Evolutionary conservation across 2,329 filamentous ascomycete species (phyloP).

Genomic region (Penicillium glabrum): DNA sequence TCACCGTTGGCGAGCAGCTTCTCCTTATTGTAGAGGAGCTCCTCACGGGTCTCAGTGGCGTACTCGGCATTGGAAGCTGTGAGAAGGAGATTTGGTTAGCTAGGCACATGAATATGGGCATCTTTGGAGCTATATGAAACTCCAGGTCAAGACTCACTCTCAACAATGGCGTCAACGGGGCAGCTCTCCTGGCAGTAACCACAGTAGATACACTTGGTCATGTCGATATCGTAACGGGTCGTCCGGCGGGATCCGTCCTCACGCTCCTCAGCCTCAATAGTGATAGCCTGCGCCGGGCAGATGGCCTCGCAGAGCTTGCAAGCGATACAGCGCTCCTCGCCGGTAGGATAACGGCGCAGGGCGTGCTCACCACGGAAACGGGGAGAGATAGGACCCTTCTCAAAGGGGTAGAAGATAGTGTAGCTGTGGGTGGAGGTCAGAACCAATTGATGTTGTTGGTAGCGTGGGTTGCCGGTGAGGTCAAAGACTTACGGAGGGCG

Average conservation of each 20-base stretch:
- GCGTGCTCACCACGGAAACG: conserved; percentile 98
- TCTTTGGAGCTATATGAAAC: not conserved
- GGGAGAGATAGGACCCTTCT: conserved; percentile 97
- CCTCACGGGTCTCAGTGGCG: conserved; percentile 78
- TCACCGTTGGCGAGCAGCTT: conserved; percentile 87
- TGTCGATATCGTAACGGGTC: conserved; percentile 98
- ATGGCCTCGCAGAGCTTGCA: conserved; percentile 99
- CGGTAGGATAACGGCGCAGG: conserved; percentile 90
- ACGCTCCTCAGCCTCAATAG: conserved; percentile 97
- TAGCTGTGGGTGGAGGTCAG: conserved; percentile 60
- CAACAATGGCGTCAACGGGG: conserved; percentile 92
- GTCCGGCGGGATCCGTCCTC: conserved; percentile 93
- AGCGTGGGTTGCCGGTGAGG: not conserved
- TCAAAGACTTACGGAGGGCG: conserved; percentile 78
- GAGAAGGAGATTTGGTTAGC: conserved; percentile 4
- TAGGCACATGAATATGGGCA: not conserved
- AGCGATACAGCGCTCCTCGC: conserved; percentile 98
- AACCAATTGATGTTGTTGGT: conserved; percentile 4
- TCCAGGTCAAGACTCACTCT: conserved; percentile 52
- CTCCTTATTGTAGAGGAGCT: conserved; percentile 97
- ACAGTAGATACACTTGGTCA: conserved; percentile 99
- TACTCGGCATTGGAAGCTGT: conserved; percentile 70
- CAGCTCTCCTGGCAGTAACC: conserved; percentile 99
- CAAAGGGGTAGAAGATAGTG: conserved; percentile 98
- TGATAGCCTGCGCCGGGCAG: conserved; percentile 97